Evolutionary conservation across 345 rosid species (phyloP), one percentile per base, ranked within the genome.

Genomic region (Trapa bicornis): DNA sequence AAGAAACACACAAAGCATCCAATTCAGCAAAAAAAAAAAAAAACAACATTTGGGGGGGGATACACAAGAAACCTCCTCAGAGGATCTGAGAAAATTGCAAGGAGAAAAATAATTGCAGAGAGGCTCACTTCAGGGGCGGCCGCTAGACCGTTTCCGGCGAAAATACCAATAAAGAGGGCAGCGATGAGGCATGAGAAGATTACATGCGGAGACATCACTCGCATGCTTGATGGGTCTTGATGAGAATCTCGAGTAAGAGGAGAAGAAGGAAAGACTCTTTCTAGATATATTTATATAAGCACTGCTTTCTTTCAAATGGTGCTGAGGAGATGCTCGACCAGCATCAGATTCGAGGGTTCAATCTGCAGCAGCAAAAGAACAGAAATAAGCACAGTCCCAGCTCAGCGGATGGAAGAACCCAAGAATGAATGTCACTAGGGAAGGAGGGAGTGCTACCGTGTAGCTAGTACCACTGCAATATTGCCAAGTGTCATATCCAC

Each of bases 121-220:
- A 33, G 14, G 72, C 84, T 79, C 81, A 85, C 93, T 75, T 70
- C 81, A 76, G 65, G 56, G 60, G 50, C 67, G 64, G 67, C 52
- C 41, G 81, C 78, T 53, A 67, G 76, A 72, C 65, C 79, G 71
- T 41, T 70, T 79, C 45, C 71, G 69, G 70, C 41, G 68, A 73
- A 70, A 70, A 64, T 65, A 66, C 74, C 77, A 29, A 79, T 67
- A 70, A 78, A 73, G 65, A 82, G 67, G 7, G 61, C 54, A n/a
- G 81, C 66, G 38, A 73, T 47, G 62, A 82, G 61, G 67, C 77
- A 74, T 32, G 69, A 47, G 65, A 78, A 54, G 67, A 73, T 50
- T 70, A 75, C 77, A 74, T 17, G 66, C 47, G 77, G 69, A 72
- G 72, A 71, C 77, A 76, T 71, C 65, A 68, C 66, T 16, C 37